Conservation (phyloP, 192 early-diverging fungal species). For the Backusella parvicylindrica region DNA sequence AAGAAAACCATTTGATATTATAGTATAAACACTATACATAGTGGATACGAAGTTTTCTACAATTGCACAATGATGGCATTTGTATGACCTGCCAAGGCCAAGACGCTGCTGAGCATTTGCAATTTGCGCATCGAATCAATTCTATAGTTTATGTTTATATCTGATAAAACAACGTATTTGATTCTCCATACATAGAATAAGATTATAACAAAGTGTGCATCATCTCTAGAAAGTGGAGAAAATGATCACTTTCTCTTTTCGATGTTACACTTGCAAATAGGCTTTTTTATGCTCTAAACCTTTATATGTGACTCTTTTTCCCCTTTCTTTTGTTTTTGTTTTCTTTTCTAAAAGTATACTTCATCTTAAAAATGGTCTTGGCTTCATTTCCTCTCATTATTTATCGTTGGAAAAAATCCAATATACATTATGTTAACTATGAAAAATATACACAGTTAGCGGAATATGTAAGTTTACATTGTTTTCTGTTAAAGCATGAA, state of each 20-base stretch:
- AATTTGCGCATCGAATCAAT: background rate
- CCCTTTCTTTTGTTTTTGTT: background rate
- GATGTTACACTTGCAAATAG: background rate
- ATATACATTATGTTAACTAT: background rate
- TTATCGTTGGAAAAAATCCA: background rate
- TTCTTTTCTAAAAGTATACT: background rate
- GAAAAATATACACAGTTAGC: background rate
- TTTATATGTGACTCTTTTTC: background rate
- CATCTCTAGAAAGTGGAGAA: background rate
- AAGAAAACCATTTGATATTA: background rate
- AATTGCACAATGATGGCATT: background rate
- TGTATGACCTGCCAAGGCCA: background rate
- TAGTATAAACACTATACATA: background rate
- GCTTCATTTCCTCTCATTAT: conserved; percentile 12
- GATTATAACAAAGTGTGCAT: background rate
- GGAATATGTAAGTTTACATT: background rate
- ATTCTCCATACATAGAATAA: background rate
- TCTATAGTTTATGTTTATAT: background rate
- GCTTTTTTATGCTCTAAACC: background rate
- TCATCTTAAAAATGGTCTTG: background rate
- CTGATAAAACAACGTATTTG: background rate
- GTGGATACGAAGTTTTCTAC: background rate
- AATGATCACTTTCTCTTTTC: background rate
- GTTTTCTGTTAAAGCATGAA: background rate
- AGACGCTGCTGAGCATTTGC: background rate